Evolutionary conservation across 2,329 filamentous ascomycete genomes (phyloP).

Genomic region (Phyllosticta citribraziliensis): DNA sequence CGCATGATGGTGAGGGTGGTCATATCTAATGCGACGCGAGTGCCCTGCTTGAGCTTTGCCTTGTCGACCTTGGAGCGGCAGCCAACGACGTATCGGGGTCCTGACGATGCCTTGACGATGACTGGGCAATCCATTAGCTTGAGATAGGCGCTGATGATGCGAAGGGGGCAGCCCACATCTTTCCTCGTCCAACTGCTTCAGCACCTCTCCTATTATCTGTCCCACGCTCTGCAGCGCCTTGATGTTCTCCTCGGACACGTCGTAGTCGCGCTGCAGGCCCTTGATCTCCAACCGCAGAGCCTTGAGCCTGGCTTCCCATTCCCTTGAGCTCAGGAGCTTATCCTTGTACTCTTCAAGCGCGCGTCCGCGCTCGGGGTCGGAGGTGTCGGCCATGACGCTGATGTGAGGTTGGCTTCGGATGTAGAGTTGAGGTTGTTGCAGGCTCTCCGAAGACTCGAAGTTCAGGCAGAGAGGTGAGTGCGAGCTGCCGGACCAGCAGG

Average conservation of each 20-base stretch:
- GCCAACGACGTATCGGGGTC: constrained; percentile 93
- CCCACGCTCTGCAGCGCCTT: constrained; percentile 98
- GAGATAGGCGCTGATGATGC: not conserved
- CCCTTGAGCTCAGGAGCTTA: constrained; percentile 73
- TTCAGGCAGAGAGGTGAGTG: not conserved
- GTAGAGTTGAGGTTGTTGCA: not conserved
- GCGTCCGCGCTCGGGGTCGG: constrained; percentile 42
- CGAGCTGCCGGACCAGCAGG: not conserved
- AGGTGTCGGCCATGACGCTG: constrained; percentile 25
- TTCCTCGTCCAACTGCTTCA: constrained; percentile 98
- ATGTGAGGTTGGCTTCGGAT: not conserved
- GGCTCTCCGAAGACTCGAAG: not conserved
- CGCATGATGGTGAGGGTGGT: constrained; percentile 99
- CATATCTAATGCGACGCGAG: constrained; percentile 96
- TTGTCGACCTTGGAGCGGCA: constrained; percentile 99
- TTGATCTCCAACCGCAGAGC: constrained; percentile 90
- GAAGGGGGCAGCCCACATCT: constrained; percentile 58
- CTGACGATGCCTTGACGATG: constrained; percentile 96
- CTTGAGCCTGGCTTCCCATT: constrained; percentile 98
- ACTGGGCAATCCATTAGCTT: constrained; percentile 45
- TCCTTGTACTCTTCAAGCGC: constrained; percentile 44
- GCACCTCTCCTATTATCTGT: constrained; percentile 96
- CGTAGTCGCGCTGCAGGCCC: constrained; percentile 85
- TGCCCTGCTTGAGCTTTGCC: constrained; percentile 93
- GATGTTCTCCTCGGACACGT: constrained; percentile 97